A percentile compares a stretch with the other conserved stretches of the same genome.
Evolutionary conservation across 805 yeast species (phyloP).

Genomic region (Hanseniaspora singularis): DNA sequence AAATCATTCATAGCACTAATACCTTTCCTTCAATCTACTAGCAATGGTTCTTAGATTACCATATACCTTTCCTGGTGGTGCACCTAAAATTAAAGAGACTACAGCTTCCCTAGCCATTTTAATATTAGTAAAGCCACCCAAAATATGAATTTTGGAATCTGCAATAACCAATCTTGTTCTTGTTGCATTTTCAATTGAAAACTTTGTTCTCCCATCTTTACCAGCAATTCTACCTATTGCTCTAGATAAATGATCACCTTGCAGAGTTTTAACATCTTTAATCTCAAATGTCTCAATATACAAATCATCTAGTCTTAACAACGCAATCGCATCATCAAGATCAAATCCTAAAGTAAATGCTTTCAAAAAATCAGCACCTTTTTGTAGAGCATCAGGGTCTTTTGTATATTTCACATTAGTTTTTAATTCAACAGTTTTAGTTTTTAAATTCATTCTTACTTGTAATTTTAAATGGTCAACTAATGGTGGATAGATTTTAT

Average conservation of each 20-base stretch:
- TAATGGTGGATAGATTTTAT: conserved; percentile 86
- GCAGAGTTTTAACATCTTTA: conserved; percentile 89
- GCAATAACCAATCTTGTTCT: conserved; percentile 96
- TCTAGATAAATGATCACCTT: conserved; percentile 93
- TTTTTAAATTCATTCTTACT: conserved; percentile 85
- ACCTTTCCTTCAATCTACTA: conserved; percentile 92
- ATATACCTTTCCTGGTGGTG: conserved; percentile 97
- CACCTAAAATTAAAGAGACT: conserved; percentile 85
- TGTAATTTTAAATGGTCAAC: conserved; percentile 91
- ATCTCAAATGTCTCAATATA: conserved; percentile 95
- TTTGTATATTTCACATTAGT: conserved; percentile 68
- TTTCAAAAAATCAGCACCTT: conserved; percentile 92
- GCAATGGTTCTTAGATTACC: conserved; percentile 96
- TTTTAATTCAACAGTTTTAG: conserved; percentile 77
- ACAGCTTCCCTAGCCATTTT: conserved; percentile 98
- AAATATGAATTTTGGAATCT: conserved; percentile 87
- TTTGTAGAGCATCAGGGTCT: conserved; percentile 89
- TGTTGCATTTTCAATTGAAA: conserved; percentile 96
- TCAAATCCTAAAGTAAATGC: conserved; percentile 96
- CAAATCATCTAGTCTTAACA: conserved; percentile 84
- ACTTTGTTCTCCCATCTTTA: conserved; percentile 96
- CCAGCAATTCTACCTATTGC: conserved; percentile 99
- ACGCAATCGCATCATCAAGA: conserved; percentile 90
- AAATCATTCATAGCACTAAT: too few relatives aligned
- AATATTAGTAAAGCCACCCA: conserved; percentile 94